These are phyloP conservation scores for Plantago coronopus DNA, from an alignment of 305 asterid genomes.

Conservation along the genomic window DNA sequence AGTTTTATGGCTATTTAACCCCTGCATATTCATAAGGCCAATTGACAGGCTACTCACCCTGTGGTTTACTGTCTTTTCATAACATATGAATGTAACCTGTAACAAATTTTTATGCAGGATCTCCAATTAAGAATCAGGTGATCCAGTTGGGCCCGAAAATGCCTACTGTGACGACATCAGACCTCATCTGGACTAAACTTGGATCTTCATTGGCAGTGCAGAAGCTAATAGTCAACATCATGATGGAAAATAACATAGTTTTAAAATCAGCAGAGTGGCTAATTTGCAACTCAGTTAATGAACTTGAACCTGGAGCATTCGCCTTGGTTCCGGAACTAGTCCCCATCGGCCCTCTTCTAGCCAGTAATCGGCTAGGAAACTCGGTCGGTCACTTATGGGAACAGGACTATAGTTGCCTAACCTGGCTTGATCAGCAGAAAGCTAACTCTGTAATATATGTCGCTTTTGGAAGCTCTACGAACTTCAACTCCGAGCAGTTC, in stretches of 20 bases:
- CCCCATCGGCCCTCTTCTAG: constrained; percentile 30
- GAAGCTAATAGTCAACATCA: no score
- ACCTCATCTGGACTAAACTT: background rate
- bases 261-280: constrained; percentile 12
- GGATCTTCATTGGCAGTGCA: no score
- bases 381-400: constrained; percentile 23
- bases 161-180: no score
- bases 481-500: constrained; percentile 25
- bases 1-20: no score
- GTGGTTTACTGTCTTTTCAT: no score
- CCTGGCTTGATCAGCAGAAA: constrained; percentile 30
- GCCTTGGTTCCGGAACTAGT: constrained; percentile 22
- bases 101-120: no score
- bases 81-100: no score
- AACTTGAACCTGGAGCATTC: constrained; percentile 36
- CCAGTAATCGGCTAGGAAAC: background rate
- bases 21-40: no score
- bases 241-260: no score
- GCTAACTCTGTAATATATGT: constrained; percentile 32
- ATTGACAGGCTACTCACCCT: no score
- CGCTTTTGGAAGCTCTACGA: constrained; percentile 38
- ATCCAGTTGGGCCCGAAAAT: no score
- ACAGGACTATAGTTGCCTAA: constrained; percentile 28
- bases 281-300: constrained; percentile 32
- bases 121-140: no score